Evolutionary conservation across 371 early-diverging fungal genomes (phyloP), one percentile per base, ranked within the genome.

Genomic region (Paraphysoderma sedebokerense): DNA sequence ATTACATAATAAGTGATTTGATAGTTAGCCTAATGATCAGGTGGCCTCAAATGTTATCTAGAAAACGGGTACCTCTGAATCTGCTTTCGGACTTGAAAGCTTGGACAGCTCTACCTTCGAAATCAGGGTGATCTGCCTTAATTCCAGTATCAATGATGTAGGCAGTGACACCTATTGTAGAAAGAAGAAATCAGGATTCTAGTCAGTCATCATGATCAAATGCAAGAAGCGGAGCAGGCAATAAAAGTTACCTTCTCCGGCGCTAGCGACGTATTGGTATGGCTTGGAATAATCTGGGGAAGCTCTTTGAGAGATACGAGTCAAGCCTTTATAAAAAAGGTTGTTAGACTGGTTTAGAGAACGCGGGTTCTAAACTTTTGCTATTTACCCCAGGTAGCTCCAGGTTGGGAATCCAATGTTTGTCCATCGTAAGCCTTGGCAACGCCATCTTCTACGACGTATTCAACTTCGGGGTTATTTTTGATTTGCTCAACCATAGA

Each of bases 21-120:
- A n/a, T n/a, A n/a, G n/a, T n/a, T n/a, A n/a, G n/a, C n/a, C n/a
- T n/a, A n/a, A n/a, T n/a, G n/a, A n/a, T n/a, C n/a, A n/a, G n/a
- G n/a, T n/a, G n/a, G n/a, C n/a, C n/a, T n/a, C n/a, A n/a, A n/a
- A n/a, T n/a, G n/a, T n/a, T n/a, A n/a, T n/a, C n/a, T n/a, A n/a
- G n/a, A 15, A 6, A 6, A n/a, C n/a, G n/a, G 40, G 5, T n/a
- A 13, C 12, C 15, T 24, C 17, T 9, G 1, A 28, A 13, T n/a
- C 11, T 40, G 19, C 13, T n/a, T 12, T 30, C 41, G 28, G 28
- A 41, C n/a, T 7, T 17, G n/a, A n/a, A n/a, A n/a, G n/a, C n/a
- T n/a, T n/a, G 88, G 22, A 49, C 41, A 24, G 93, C 96, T 54
- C 92, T 76, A 42, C 91, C 91, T 54, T 80, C 81, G 61, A 92